Conservation (phyloP, 2,329 filamentous ascomycete genomes). For the Sporothrix schenckii region DNA sequence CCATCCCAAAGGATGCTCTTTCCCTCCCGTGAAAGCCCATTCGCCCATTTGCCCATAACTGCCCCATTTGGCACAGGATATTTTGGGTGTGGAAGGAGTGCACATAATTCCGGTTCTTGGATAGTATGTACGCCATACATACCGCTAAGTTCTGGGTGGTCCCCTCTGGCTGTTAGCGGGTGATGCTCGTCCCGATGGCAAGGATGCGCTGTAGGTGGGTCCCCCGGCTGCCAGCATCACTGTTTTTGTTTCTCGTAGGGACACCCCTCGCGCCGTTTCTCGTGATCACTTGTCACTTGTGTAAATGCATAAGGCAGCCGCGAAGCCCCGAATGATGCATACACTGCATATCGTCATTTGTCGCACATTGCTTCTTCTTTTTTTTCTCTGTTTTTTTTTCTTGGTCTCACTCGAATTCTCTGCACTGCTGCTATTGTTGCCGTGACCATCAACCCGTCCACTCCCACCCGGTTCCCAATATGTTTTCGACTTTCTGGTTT, state of each 20-base stretch:
- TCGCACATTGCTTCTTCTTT: too few species aligned
- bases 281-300: neutral
- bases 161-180: conserved; percentile 20
- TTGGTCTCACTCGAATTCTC: too few species aligned
- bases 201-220: conserved; percentile 8
- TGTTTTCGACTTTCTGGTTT: too few species aligned
- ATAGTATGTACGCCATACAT: neutral
- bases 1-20: neutral
- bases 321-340: conserved; percentile 9
- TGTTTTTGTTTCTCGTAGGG: neutral
- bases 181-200: conserved; percentile 27
- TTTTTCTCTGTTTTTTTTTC: too few species aligned
- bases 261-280: neutral
- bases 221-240: neutral
- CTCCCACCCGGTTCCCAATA: too few species aligned
- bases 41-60: neutral
- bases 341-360: neutral
- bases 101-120: neutral
- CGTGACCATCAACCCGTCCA: too few species aligned
- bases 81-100: neutral
- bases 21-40: conserved; percentile 12
- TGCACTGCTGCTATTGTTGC: too few species aligned
- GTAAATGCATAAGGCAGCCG: conserved; percentile 1
- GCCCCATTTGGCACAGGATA: conserved; percentile 5
- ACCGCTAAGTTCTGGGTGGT: neutral